Conservation (phyloP, 176 grass and related monocot species). For the Triticum turgidum region DNA sequence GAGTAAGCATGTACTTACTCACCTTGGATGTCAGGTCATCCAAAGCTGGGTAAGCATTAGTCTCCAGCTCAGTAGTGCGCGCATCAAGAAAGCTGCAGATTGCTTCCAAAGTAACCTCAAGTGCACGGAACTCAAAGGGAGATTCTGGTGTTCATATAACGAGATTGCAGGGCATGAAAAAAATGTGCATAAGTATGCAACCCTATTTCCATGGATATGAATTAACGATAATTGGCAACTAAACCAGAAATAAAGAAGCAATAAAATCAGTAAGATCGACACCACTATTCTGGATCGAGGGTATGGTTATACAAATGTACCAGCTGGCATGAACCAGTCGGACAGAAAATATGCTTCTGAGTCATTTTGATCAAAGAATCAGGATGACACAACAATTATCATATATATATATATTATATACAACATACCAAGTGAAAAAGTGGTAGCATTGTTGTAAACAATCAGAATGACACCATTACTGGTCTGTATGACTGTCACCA, state of each 20-base stretch:
- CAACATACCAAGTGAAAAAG: neutral
- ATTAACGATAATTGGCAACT: neutral
- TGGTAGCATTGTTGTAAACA: neutral
- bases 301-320: neutral
- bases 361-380: neutral
- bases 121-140: constrained; percentile 90
- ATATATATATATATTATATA: neutral
- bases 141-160: constrained; percentile 59
- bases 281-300: neutral
- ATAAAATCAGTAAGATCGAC: constrained; percentile 11
- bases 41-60: constrained; percentile 82
- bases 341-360: neutral
- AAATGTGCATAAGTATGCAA: neutral
- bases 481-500: neutral
- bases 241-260: constrained; percentile 11
- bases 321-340: neutral
- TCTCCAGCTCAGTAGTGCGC: constrained; percentile 83
- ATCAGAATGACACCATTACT: neutral
- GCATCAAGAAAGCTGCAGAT: constrained; percentile 94
- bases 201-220: neutral
- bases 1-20: constrained; percentile 14
- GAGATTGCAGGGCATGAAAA: constrained; percentile 15
- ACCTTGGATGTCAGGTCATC: constrained; percentile 96
- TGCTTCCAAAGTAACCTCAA: constrained; percentile 93
- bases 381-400: constrained; percentile 3